Evolutionary conservation across 768 basidiomycete species (phyloP).

Genomic region (Tylopilus subfusipes): DNA sequence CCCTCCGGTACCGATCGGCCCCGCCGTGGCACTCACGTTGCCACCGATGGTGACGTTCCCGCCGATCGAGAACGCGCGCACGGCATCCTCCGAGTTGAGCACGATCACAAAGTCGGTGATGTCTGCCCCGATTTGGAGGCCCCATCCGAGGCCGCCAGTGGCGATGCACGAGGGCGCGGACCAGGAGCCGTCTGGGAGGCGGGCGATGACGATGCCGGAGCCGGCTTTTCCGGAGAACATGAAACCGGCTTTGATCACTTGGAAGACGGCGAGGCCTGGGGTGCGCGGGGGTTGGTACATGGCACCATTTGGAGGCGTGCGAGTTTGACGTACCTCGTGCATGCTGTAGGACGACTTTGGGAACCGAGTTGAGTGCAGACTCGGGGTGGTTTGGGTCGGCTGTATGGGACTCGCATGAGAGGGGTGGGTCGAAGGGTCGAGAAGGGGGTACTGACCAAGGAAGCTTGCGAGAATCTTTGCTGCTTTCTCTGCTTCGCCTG

Average conservation of each 20-base stretch:
- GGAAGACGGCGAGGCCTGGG: conserved; percentile 89
- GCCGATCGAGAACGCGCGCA: conserved; percentile 90
- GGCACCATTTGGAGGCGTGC: neutral
- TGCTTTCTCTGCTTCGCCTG: conserved; percentile 92
- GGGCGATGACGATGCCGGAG: conserved; percentile 88
- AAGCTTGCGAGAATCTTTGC: conserved; percentile 89
- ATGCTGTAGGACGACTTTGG: conserved; percentile 84
- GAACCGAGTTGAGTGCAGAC: conserved; percentile 90
- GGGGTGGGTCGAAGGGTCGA: neutral
- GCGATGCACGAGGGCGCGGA: conserved; percentile 96
- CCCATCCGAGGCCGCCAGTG: conserved; percentile 92
- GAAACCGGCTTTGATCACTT: conserved; percentile 91
- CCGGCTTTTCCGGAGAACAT: conserved; percentile 94
- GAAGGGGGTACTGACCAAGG: conserved; percentile 54
- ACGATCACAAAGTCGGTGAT: conserved; percentile 96
- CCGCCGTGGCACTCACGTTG: conserved; percentile 78
- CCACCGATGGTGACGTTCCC: conserved; percentile 97
- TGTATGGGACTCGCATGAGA: conserved; percentile 29
- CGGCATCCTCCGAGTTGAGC: conserved; percentile 94
- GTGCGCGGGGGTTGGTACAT: neutral
- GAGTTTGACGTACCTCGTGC: conserved; percentile 65
- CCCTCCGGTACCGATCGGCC: conserved; percentile 93
- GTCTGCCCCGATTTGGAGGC: conserved; percentile 94
- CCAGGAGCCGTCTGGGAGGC: conserved; percentile 93
- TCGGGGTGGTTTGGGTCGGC: conserved; percentile 85